Percentiles rank a stretch among this genome's conserved stretches.
Conservation (phyloP, 2,329 filamentous ascomycete genomes). For the Botrytis cinerea region DNA sequence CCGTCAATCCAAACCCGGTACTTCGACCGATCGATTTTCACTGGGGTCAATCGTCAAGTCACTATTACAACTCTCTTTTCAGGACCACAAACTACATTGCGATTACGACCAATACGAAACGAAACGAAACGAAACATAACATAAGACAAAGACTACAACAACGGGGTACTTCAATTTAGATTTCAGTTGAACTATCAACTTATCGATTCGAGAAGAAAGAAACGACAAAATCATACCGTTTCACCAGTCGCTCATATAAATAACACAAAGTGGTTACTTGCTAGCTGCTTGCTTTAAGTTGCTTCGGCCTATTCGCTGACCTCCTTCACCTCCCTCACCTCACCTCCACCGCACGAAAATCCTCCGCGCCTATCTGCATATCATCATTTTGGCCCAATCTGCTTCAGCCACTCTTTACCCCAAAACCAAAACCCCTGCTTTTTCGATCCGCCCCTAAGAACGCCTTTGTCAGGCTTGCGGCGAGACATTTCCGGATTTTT, state of each 20-base stretch:
- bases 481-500: constrained; percentile 21
- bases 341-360: constrained; percentile 17
- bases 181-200: constrained; percentile 9
- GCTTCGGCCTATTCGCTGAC: constrained; percentile 17
- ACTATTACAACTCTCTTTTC: constrained; percentile 6
- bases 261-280: constrained; percentile 7
- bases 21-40: constrained; percentile 15
- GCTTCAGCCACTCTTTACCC: constrained; percentile 18
- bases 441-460: constrained; percentile 13
- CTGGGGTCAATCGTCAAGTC: constrained; percentile 11
- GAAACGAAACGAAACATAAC: constrained; percentile 11
- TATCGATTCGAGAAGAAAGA: constrained; percentile 1
- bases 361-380: constrained; percentile 25
- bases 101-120: constrained; percentile 9
- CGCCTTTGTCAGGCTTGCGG: constrained; percentile 23
- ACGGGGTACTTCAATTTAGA: constrained; percentile 10
- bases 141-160: neutral
- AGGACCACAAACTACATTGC: neutral
- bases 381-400: constrained; percentile 16
- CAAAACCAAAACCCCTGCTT: constrained; percentile 5
- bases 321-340: constrained; percentile 2
- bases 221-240: constrained; percentile 8
- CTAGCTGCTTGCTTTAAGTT: neutral
- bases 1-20: neutral
- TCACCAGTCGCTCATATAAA: constrained; percentile 20